These are phyloP conservation scores for Penicillium sp. DNA, from an alignment of 2,329 filamentous ascomycete species.

Conservation along the genomic window DNA sequence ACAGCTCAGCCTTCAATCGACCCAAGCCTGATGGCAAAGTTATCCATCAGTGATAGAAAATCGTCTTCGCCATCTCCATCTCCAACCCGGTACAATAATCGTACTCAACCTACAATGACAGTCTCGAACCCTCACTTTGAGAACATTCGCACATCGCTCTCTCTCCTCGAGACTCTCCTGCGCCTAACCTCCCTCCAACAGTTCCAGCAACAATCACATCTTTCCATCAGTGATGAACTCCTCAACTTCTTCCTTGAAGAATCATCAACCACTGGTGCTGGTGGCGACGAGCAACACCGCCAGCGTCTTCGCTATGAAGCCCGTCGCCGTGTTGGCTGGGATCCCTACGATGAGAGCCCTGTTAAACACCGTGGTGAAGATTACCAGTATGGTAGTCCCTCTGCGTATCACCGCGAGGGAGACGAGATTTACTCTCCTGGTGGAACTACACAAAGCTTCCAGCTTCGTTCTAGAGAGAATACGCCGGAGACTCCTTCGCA, in stretches of 20 bases:
- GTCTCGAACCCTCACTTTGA: constrained; percentile 51
- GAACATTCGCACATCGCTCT: constrained; percentile 66
- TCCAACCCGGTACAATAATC: constrained; percentile 23
- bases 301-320: constrained; percentile 62
- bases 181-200: constrained; percentile 85
- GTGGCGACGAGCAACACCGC: constrained; percentile 61
- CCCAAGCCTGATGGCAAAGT: constrained; percentile 48
- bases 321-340: constrained; percentile 64
- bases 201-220: constrained; percentile 84
- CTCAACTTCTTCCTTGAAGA: constrained; percentile 82
- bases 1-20: constrained; percentile 36
- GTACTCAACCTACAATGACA: constrained; percentile 30
- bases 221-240: constrained; percentile 87
- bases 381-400: constrained; percentile 53
- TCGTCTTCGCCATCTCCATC: constrained; percentile 27
- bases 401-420: constrained; percentile 23
- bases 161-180: constrained; percentile 83
- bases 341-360: constrained; percentile 70
- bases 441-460: constrained; percentile 25
- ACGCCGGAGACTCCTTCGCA: constrained; percentile 32
- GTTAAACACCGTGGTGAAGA: constrained; percentile 66
- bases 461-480: constrained; percentile 32
- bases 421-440: constrained; percentile 31
- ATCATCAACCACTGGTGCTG: constrained; percentile 65
- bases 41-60: constrained; percentile 40